A percentile compares a stretch with the other conserved stretches of the same genome.
phyloP scores from a whole-genome alignment of 73 alveolate species.

The Blepharisma stoltei region DNA sequence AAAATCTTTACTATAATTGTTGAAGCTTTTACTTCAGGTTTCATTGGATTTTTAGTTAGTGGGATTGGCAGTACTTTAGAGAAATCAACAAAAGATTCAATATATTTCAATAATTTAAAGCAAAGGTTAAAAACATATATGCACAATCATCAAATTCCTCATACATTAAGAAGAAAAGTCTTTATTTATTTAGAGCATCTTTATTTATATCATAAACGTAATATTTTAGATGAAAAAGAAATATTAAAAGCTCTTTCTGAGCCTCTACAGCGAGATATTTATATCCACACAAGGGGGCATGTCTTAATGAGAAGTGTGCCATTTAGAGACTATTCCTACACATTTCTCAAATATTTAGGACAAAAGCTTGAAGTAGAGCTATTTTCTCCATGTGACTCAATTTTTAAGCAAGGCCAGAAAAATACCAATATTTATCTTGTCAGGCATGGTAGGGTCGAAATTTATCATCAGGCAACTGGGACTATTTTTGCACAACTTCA shows the following conservation, averaged over 20 bases:
- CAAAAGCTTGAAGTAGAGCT: constrained; percentile 49
- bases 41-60: constrained; percentile 70
- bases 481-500: constrained; percentile 26
- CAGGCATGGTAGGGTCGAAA: constrained; percentile 61
- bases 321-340: not conserved
- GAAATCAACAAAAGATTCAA: constrained; percentile 36
- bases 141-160: constrained; percentile 45
- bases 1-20: constrained; percentile 45
- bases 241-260: not conserved
- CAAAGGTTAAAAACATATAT: constrained; percentile 41
- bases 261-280: constrained; percentile 17
- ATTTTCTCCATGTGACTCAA: constrained; percentile 64
- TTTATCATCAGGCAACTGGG: constrained; percentile 32
- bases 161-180: constrained; percentile 43
- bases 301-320: not conserved
- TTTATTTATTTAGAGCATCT: constrained; percentile 50
- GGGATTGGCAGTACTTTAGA: constrained; percentile 50
- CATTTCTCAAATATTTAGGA: not conserved
- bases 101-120: constrained; percentile 25
- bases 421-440: constrained; percentile 64
- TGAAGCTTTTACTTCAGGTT: constrained; percentile 63
- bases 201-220: constrained; percentile 30
- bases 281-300: not conserved
- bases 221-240: not conserved
- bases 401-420: constrained; percentile 73